phyloP scores from a whole-genome alignment of 2,329 filamentous ascomycete genomes.

The Stenocarpella maydis region DNA sequence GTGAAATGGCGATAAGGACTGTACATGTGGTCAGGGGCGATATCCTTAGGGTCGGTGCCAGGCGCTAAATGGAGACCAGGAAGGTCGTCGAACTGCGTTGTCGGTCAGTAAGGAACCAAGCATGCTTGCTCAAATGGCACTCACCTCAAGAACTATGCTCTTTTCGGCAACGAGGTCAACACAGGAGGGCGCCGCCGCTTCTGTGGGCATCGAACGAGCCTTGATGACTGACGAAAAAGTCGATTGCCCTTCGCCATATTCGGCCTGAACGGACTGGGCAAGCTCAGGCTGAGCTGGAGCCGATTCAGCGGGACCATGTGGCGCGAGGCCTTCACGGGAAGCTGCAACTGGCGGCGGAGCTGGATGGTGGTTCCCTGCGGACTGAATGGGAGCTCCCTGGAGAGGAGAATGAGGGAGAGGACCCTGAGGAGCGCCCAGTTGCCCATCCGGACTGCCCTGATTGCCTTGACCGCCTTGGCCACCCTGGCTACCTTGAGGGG shows the following conservation, averaged over 20 bases:
- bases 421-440: neutral
- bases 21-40: slow-evolving; percentile 33
- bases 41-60: neutral
- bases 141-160: slow-evolving; percentile 35
- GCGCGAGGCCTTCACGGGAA: neutral
- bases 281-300: slow-evolving; percentile 10
- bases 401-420: neutral
- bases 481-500: neutral
- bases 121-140: neutral
- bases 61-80: slow-evolving; percentile 17
- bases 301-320: neutral
- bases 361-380: neutral
- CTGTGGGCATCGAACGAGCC: slow-evolving; percentile 13
- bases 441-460: neutral
- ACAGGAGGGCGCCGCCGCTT: slow-evolving; percentile 24
- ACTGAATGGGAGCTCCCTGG: slow-evolving; percentile 14
- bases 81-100: slow-evolving; percentile 39
- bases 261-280: neutral
- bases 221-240: slow-evolving; percentile 18
- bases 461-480: neutral
- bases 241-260: slow-evolving; percentile 1
- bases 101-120: neutral
- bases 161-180: slow-evolving; percentile 27
- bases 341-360: neutral
- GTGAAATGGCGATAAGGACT: slow-evolving; percentile 43